Percentiles rank a stretch among this genome's conserved stretches.
Conservation (phyloP, 2,329 filamentous ascomycete genomes). For the Neopestalotiopsis rosae region DNA sequence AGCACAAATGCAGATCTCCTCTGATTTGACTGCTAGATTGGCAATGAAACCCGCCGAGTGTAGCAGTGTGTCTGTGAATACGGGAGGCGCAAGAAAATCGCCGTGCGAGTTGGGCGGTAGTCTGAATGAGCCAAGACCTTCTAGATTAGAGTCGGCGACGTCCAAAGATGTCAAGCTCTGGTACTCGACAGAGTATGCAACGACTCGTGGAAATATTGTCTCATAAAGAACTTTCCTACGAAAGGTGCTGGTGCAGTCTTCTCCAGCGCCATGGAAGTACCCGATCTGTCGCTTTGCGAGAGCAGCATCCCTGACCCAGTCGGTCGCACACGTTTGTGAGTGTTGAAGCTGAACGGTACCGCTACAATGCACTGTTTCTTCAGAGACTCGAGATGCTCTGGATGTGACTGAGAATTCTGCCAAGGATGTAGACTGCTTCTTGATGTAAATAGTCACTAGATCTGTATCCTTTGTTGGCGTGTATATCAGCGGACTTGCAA, state of each 20-base stretch:
- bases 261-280: slow-evolving; percentile 12
- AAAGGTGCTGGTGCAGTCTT: slow-evolving; percentile 18
- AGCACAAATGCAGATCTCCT: slow-evolving; percentile 24
- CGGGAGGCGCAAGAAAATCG: slow-evolving; percentile 15
- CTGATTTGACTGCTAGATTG: slow-evolving; percentile 19
- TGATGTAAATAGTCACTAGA: neutral
- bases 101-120: slow-evolving; percentile 5
- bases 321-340: neutral
- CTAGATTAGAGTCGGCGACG: slow-evolving; percentile 16
- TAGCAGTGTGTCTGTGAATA: slow-evolving; percentile 26
- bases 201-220: slow-evolving; percentile 24
- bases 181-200: slow-evolving; percentile 23
- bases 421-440: neutral
- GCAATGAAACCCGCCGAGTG: slow-evolving; percentile 27
- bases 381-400: neutral
- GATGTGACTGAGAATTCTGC: slow-evolving; percentile 12
- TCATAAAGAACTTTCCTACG: slow-evolving; percentile 23
- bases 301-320: slow-evolving; percentile 5
- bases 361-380: slow-evolving; percentile 11
- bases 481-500: slow-evolving; percentile 16
- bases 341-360: neutral
- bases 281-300: slow-evolving; percentile 11
- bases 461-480: neutral
- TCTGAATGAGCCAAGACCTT: slow-evolving; percentile 20
- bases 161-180: slow-evolving; percentile 15